phyloP scores from a whole-genome alignment of 352 stramenopile species.

The Phytophthora quininea region DNA sequence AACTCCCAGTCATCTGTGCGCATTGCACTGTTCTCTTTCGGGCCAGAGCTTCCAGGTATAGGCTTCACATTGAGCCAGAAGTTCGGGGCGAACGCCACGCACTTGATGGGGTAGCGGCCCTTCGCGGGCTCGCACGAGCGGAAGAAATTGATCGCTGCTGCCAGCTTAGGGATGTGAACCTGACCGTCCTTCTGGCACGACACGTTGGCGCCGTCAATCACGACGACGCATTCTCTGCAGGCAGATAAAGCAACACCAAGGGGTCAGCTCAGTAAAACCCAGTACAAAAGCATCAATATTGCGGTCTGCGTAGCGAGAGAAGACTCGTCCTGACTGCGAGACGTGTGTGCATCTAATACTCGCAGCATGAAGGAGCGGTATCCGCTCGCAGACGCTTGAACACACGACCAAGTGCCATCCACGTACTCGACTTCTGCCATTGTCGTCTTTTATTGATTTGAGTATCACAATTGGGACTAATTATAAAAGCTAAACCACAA shows the following conservation, averaged over 20 bases:
- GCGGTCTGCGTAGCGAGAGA: not conserved
- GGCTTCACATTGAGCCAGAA: conserved; percentile 84
- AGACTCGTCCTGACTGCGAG: not conserved
- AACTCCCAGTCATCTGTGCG: conserved; percentile 54
- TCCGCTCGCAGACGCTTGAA: not conserved
- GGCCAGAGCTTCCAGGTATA: conserved; percentile 14
- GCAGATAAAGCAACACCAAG: conserved; percentile 1
- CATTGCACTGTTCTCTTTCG: conserved; percentile 49
- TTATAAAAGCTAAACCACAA: too few species aligned
- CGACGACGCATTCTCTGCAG: conserved; percentile 52
- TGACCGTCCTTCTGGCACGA: conserved; percentile 67
- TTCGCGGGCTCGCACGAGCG: conserved; percentile 29
- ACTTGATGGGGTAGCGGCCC: conserved; percentile 52
- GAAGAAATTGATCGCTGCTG: conserved; percentile 74
- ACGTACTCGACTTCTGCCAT: conserved; percentile 34
- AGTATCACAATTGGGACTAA: not conserved
- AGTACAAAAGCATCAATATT: conserved; percentile 9
- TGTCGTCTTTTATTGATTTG: not conserved
- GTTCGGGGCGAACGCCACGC: conserved; percentile 79
- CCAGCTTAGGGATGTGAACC: conserved; percentile 58
- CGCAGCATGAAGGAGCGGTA: not conserved
- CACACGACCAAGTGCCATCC: conserved; percentile 6
- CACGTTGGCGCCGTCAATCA: conserved; percentile 83
- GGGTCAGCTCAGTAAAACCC: conserved; percentile 5
- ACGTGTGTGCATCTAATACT: not conserved